These are phyloP conservation scores for Phaffomyces opuntiae DNA, from an alignment of 805 yeast species.

Conservation along the genomic window DNA sequence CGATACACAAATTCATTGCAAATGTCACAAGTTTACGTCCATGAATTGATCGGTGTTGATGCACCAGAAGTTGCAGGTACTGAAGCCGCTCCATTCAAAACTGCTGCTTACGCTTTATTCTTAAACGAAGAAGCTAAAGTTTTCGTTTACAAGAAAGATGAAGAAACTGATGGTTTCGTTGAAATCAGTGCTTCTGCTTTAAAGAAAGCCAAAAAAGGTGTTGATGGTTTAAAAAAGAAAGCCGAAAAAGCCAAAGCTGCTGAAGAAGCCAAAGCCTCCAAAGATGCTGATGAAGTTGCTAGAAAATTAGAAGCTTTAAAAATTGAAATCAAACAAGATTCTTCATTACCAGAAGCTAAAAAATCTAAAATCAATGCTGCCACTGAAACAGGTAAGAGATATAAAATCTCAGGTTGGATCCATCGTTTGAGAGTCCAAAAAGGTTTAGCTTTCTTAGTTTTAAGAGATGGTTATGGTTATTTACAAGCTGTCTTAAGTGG, in stretches of 20 bases:
- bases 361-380: slow-evolving; percentile 48
- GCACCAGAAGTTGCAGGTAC: slow-evolving; percentile 53
- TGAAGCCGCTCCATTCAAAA: slow-evolving; percentile 63
- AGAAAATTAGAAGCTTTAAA: slow-evolving; percentile 73
- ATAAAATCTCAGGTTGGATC: slow-evolving; percentile 86
- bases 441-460: slow-evolving; percentile 81
- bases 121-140: slow-evolving; percentile 36
- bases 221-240: slow-evolving; percentile 80
- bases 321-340: slow-evolving; percentile 69
- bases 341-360: slow-evolving; percentile 60
- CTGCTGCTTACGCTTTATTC: slow-evolving; percentile 77
- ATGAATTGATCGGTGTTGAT: slow-evolving; percentile 70
- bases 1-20: not conserved
- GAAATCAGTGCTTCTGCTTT: slow-evolving; percentile 86
- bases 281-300: slow-evolving; percentile 66
- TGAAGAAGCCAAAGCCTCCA: slow-evolving; percentile 43
- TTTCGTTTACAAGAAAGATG: slow-evolving; percentile 53
- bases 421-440: slow-evolving; percentile 92
- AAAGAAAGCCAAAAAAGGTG: slow-evolving; percentile 95
- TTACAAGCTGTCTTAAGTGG: slow-evolving; percentile 85
- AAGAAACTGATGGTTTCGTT: slow-evolving; percentile 52
- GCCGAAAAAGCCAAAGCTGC: slow-evolving; percentile 45
- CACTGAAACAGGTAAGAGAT: slow-evolving; percentile 58
- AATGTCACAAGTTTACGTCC: slow-evolving; percentile 48
- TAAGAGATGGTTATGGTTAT: slow-evolving; percentile 93